These are phyloP conservation scores for Ogataea dorogensis DNA, from an alignment of 805 yeast genomes.

Conservation along the genomic window DNA sequence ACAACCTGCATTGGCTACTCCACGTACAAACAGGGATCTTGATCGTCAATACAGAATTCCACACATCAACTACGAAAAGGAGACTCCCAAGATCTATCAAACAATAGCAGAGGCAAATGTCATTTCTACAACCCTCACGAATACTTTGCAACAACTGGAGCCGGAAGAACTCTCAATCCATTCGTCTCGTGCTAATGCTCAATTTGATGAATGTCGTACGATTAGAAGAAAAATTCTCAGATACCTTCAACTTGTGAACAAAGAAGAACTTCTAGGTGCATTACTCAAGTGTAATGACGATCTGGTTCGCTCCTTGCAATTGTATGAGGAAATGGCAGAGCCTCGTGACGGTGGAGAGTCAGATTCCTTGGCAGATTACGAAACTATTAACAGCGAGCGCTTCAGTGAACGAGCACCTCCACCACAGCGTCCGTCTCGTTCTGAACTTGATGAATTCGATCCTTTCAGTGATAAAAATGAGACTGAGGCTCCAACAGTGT, in stretches of 20 bases:
- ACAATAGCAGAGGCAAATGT: slow-evolving; percentile 75
- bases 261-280: slow-evolving; percentile 85
- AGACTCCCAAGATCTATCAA: slow-evolving; percentile 66
- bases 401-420: slow-evolving; percentile 3
- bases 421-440: neutral
- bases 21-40: slow-evolving; percentile 34
- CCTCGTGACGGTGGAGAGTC: slow-evolving; percentile 42
- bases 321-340: slow-evolving; percentile 58
- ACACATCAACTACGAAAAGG: slow-evolving; percentile 63
- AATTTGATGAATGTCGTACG: slow-evolving; percentile 71
- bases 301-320: slow-evolving; percentile 68
- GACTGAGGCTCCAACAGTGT: slow-evolving; percentile 26
- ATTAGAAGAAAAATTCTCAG: slow-evolving; percentile 76
- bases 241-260: slow-evolving; percentile 79
- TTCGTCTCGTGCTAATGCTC: slow-evolving; percentile 54
- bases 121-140: slow-evolving; percentile 66
- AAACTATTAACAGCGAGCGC: slow-evolving; percentile 29
- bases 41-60: slow-evolving; percentile 62
- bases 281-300: slow-evolving; percentile 89
- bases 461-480: slow-evolving; percentile 36
- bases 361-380: slow-evolving; percentile 41
- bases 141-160: slow-evolving; percentile 48
- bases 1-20: slow-evolving; percentile 3
- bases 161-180: slow-evolving; percentile 59
- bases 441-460: slow-evolving; percentile 19